phyloP scores from a whole-genome alignment of 83 land plant species.

The Diphasiastrum complanatum region DNA sequence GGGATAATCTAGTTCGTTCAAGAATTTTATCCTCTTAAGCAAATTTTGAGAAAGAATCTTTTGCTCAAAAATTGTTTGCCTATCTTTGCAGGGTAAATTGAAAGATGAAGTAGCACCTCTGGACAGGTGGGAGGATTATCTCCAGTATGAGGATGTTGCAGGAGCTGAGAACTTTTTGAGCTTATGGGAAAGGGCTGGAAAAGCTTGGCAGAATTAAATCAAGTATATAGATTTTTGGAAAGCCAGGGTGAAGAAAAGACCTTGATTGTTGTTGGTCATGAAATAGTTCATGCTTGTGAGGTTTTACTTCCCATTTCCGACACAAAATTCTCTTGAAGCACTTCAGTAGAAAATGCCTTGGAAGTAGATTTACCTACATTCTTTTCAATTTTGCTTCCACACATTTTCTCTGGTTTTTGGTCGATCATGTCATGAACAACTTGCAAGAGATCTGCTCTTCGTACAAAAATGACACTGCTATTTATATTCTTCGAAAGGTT shows the following conservation, averaged over 20 bases:
- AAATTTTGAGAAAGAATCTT: no score
- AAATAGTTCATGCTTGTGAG: conserved; percentile 46
- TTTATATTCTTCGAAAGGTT: no score
- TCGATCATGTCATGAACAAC: no score
- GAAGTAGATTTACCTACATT: no score
- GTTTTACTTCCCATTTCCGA: conserved; percentile 56
- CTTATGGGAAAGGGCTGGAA: conserved; percentile 58
- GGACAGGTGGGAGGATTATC: conserved; percentile 35
- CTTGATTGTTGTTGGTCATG: conserved; percentile 69
- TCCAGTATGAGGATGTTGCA: conserved; percentile 27
- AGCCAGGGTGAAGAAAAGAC: conserved; percentile 36
- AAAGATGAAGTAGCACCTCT: conserved; percentile 19
- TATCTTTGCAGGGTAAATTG: conserved; percentile 25
- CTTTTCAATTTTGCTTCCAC: no score
- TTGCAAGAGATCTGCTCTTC: no score
- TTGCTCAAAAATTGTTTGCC: neutral
- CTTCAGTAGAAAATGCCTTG: no score
- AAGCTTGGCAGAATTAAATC: conserved; percentile 49
- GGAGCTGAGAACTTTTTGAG: conserved; percentile 24
- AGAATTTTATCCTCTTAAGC: no score
- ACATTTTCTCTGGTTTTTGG: no score
- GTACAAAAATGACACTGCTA: no score
- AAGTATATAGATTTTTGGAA: conserved; percentile 18
- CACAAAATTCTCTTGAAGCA: conserved; percentile 34
- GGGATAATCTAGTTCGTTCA: no score